A percentile compares a stretch with the other conserved stretches of the same genome.
Conservation (phyloP, 2,329 filamentous ascomycete genomes). For the Colletotrichum paranaense region DNA sequence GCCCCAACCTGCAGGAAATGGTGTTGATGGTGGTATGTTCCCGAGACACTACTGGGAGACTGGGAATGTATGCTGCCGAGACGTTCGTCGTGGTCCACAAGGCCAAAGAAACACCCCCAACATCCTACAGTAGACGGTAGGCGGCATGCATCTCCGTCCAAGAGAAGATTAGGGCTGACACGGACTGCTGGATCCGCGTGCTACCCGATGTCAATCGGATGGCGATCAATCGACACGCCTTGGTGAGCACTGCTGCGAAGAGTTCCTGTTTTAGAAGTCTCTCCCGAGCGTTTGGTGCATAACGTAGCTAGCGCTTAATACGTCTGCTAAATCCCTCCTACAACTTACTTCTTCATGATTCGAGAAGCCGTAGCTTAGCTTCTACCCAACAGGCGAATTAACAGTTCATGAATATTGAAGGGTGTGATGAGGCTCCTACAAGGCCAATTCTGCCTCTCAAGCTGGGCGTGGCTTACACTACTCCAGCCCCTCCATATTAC, state of each 20-base stretch:
- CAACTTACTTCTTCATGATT: too few relatives aligned
- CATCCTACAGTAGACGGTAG: background rate
- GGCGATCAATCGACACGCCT: constrained; percentile 23
- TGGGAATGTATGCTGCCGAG: background rate
- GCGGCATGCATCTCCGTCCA: constrained; percentile 15
- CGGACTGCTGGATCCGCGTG: constrained; percentile 6
- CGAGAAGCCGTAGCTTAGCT: background rate
- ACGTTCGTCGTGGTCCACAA: background rate
- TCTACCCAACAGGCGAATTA: background rate
- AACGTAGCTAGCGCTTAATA: background rate
- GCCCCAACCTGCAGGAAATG: background rate
- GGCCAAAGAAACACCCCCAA: background rate
- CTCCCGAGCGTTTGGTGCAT: constrained; percentile 2
- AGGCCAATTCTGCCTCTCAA: background rate
- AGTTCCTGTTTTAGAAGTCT: constrained; percentile 4
- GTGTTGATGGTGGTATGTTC: background rate
- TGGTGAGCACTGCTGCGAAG: background rate
- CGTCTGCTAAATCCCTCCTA: background rate
- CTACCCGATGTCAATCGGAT: constrained; percentile 16
- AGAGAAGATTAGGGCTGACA: constrained; percentile 30
- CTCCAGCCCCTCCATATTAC: background rate
- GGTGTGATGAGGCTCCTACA: background rate
- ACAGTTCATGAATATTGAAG: background rate
- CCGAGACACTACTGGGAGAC: background rate
- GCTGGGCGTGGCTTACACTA: background rate